Percentiles rank a stretch among this genome's conserved stretches.
Conservation (phyloP, 140 eudicot genomes). For the Stevia rebaudiana region DNA sequence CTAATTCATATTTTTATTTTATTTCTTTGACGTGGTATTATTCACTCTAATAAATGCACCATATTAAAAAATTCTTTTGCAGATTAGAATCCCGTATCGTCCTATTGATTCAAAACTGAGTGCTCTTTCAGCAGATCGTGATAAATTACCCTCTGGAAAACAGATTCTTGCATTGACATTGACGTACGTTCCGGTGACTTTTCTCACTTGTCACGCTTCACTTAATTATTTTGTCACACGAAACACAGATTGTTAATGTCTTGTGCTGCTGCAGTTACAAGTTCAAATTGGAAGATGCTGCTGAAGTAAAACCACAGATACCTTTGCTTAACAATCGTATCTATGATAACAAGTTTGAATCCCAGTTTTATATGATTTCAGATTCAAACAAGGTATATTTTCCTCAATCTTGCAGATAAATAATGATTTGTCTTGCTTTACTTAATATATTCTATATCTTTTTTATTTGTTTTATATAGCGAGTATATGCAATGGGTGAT, state of each 20-base stretch:
- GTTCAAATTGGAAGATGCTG: slow-evolving; percentile 81
- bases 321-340: slow-evolving; percentile 93
- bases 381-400: slow-evolving; percentile 81
- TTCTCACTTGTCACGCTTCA: neutral
- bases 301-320: slow-evolving; percentile 74
- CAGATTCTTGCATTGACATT: slow-evolving; percentile 83
- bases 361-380: slow-evolving; percentile 95
- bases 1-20: too few relatives aligned
- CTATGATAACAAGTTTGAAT: slow-evolving; percentile 94
- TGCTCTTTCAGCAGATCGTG: slow-evolving; percentile 77
- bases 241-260: neutral
- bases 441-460: slow-evolving; percentile 4
- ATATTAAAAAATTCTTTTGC: slow-evolving; percentile 18
- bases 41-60: slow-evolving; percentile 2
- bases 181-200: slow-evolving; percentile 51
- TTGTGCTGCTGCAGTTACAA: slow-evolving; percentile 74
- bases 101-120: slow-evolving; percentile 71
- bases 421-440: slow-evolving; percentile 16
- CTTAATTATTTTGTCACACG: neutral
- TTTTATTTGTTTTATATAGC: slow-evolving; percentile 38
- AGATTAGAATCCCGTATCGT: slow-evolving; percentile 84
- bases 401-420: slow-evolving; percentile 1
- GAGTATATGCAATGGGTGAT: slow-evolving; percentile 80
- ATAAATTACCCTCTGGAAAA: slow-evolving; percentile 87
- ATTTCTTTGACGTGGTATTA: too few relatives aligned